These are phyloP conservation scores for Colletotrichum sp. DNA, from an alignment of 2,329 filamentous ascomycete species.

Conservation along the genomic window DNA sequence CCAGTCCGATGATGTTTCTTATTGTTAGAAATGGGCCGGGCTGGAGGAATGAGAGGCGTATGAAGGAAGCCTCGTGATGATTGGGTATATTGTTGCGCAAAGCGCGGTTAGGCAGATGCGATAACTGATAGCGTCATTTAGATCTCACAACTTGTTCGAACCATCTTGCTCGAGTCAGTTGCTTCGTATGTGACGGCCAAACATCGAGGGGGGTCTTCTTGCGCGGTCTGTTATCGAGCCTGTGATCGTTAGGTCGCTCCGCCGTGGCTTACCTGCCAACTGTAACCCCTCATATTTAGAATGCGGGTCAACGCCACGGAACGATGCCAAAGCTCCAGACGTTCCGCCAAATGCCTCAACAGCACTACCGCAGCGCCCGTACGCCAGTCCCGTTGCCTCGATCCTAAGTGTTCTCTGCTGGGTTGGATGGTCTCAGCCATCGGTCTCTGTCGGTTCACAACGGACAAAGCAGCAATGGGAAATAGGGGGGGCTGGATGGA, in stretches of 20 bases:
- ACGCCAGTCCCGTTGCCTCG: not conserved
- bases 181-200: not conserved
- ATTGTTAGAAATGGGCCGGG: conserved; percentile 52
- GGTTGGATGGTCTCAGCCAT: not conserved
- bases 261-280: not conserved
- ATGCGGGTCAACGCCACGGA: not conserved
- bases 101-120: not conserved
- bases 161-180: not conserved
- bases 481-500: not conserved
- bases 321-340: not conserved
- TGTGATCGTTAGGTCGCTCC: not conserved
- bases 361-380: not conserved
- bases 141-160: not conserved
- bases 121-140: not conserved
- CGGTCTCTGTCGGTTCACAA: not conserved
- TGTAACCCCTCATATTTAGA: not conserved
- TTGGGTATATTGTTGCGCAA: not conserved
- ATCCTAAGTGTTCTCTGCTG: not conserved
- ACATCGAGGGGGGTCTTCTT: not conserved
- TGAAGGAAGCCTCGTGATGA: conserved; percentile 27
- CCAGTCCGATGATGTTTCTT: conserved; percentile 54
- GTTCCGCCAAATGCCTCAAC: not conserved
- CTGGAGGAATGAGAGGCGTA: conserved; percentile 56
- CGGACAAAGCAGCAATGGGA: not conserved
- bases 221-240: not conserved